Conservation (phyloP, 2,329 filamentous ascomycete genomes). For the Zymoseptoria passerinii region DNA sequence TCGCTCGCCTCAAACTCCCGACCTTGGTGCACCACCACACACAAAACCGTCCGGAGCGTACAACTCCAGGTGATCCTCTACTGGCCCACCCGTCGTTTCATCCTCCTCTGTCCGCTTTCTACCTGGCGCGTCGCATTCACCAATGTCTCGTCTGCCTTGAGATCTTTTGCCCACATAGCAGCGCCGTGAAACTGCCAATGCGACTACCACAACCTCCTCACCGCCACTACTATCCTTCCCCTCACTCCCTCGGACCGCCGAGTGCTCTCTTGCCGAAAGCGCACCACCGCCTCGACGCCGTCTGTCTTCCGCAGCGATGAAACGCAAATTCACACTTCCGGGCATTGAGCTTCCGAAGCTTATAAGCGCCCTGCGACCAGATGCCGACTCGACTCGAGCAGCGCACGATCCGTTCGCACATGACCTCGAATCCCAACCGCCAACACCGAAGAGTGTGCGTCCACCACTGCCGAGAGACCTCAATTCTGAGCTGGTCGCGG, state of each 20-base stretch:
- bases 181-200: not conserved
- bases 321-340: not conserved
- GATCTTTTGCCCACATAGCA: not conserved
- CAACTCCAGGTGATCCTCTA: not conserved
- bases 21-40: not conserved
- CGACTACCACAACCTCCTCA: not conserved
- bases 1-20: not conserved
- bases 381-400: slow-evolving; percentile 15
- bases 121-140: not conserved
- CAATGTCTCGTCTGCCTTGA: not conserved
- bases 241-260: not conserved
- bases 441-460: slow-evolving; percentile 37
- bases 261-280: not conserved
- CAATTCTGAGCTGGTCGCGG: slow-evolving; percentile 38
- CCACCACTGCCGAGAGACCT: slow-evolving; percentile 35
- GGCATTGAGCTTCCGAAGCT: not conserved
- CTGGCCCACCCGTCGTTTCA: not conserved
- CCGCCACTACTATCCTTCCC: slow-evolving; percentile 39
- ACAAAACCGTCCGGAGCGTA: not conserved
- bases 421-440: slow-evolving; percentile 27
- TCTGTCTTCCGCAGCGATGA: slow-evolving; percentile 14
- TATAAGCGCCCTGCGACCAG: slow-evolving; percentile 20
- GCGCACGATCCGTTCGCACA: slow-evolving; percentile 21
- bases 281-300: not conserved
- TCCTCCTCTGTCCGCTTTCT: not conserved